Conservation (phyloP, 23 red algal species). For the Porphyridium purpureum region DNA sequence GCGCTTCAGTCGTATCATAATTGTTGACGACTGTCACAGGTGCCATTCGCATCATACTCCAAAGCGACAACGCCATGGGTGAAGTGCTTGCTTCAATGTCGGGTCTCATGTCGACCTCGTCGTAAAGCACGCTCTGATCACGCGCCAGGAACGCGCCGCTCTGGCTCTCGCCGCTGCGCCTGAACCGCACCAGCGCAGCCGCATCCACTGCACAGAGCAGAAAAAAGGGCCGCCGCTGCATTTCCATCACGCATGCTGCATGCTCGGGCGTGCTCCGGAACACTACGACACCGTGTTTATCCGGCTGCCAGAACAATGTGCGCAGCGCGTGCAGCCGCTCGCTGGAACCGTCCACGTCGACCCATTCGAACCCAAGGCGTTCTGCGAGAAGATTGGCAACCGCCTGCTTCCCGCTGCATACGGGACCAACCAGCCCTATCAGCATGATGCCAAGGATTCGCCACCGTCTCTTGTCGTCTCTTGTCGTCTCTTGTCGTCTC, state of each 20-base stretch:
- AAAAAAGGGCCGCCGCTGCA: conserved; percentile 48
- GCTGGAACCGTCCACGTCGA: background rate
- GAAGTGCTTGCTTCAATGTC: background rate
- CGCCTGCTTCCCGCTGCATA: conserved; percentile 32
- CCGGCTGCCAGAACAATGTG: background rate
- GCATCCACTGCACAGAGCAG: conserved; percentile 55
- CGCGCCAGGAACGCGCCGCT: background rate
- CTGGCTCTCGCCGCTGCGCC: background rate
- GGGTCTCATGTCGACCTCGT: background rate
- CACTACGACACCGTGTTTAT: background rate
- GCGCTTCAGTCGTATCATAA: too few species aligned
- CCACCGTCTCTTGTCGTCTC: too few species aligned
- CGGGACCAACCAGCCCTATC: conserved; percentile 45
- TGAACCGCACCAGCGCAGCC: conserved; percentile 30
- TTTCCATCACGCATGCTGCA: conserved; percentile 7
- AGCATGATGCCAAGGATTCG: conserved; percentile 40
- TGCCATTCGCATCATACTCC: background rate
- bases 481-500: too few species aligned
- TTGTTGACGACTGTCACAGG: conserved; percentile 24
- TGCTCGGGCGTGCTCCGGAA: background rate
- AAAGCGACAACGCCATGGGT: background rate
- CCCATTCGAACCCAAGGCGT: conserved; percentile 7
- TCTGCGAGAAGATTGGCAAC: conserved; percentile 33
- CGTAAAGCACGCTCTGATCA: background rate
- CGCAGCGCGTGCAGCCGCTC: background rate